phyloP scores from a whole-genome alignment of 495 filamentous ascomycete species.

The Margaritispora aquatica region DNA sequence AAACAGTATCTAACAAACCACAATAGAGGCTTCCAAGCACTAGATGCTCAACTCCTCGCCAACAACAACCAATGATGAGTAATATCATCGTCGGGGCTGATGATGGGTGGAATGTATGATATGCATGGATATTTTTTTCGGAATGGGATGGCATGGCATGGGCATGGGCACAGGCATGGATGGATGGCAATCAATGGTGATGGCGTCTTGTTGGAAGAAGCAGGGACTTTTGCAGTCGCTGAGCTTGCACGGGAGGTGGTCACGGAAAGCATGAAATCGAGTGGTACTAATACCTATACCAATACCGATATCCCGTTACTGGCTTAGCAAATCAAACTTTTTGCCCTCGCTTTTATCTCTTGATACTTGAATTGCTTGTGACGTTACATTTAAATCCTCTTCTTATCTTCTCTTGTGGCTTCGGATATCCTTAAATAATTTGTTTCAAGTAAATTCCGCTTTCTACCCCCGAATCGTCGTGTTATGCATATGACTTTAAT shows the following conservation, averaged over 20 bases:
- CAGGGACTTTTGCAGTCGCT: too few relatives aligned
- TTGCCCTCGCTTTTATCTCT: too few relatives aligned
- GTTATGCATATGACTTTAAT: too few relatives aligned
- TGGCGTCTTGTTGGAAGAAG: not conserved
- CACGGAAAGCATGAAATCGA: too few relatives aligned
- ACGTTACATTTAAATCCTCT: too few relatives aligned
- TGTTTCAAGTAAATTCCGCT: too few relatives aligned
- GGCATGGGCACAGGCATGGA: not conserved
- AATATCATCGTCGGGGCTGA: not conserved
- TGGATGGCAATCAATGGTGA: not conserved
- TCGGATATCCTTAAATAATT: too few relatives aligned
- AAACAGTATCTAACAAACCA: not conserved
- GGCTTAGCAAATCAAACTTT: not conserved
- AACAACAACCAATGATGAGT: not conserved
- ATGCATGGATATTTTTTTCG: not conserved
- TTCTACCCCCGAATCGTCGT: too few relatives aligned
- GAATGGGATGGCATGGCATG: not conserved
- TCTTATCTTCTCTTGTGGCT: too few relatives aligned
- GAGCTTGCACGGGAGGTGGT: too few relatives aligned
- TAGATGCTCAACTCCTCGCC: slow-evolving; percentile 27
- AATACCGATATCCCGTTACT: not conserved
- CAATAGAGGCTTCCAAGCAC: slow-evolving; percentile 42
- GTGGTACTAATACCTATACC: too few relatives aligned
- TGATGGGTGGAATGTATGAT: not conserved
- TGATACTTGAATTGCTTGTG: too few relatives aligned